phyloP scores from a whole-genome alignment of 768 basidiomycete species.

The Leccinum sublutescens region DNA sequence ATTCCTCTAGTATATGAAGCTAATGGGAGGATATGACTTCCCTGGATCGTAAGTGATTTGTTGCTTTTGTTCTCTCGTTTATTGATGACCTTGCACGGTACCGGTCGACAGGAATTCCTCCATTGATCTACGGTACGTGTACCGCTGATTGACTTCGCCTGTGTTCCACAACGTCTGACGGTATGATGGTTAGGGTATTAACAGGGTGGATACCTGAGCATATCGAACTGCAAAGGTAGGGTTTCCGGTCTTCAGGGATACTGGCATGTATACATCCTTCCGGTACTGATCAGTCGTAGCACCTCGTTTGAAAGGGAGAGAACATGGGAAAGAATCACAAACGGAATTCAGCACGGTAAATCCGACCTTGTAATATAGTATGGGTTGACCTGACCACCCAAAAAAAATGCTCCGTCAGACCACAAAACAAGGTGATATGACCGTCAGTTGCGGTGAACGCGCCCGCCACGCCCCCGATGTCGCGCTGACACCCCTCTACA shows the following conservation, averaged over 20 bases:
- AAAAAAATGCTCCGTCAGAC: too few species aligned
- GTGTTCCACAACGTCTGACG: neutral
- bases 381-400: too few species aligned
- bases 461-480: too few species aligned
- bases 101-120: conserved; percentile 64
- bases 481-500: conserved; percentile 24
- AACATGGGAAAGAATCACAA: conserved; percentile 68
- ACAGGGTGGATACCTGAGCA: conserved; percentile 92
- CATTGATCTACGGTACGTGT: conserved; percentile 71
- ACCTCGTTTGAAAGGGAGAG: conserved; percentile 75
- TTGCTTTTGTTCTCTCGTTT: neutral
- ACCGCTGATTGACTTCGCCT: neutral
- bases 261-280: neutral
- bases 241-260: neutral
- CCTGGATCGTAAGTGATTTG: conserved; percentile 73
- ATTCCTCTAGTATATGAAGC: conserved; percentile 73
- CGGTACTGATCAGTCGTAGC: conserved; percentile 34
- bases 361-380: neutral
- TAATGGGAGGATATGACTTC: conserved; percentile 88
- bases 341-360: conserved; percentile 57
- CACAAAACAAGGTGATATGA: too few species aligned
- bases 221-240: conserved; percentile 62
- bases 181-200: conserved; percentile 47
- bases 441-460: too few species aligned
- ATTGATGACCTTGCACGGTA: neutral